Evolutionary conservation across 2,329 filamentous ascomycete genomes (phyloP).

Genomic region (Calonectria pauciramosa): DNA sequence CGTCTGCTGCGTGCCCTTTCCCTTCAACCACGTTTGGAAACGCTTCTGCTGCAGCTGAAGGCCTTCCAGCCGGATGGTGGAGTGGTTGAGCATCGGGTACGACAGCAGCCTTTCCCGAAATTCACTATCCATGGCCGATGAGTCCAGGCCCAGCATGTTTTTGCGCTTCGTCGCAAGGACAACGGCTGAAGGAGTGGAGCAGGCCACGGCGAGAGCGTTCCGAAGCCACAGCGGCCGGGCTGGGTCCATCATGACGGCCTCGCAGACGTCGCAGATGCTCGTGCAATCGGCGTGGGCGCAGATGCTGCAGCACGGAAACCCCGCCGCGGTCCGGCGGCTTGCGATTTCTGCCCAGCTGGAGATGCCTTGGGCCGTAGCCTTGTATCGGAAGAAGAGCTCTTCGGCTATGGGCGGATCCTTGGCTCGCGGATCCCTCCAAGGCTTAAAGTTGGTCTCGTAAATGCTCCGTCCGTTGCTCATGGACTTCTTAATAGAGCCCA

Average conservation of each 20-base stretch:
- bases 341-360: conserved; percentile 2
- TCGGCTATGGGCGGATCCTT: neutral
- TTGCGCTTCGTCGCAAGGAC: neutral
- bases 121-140: neutral
- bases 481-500: neutral
- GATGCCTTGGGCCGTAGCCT: neutral
- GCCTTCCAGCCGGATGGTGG: neutral
- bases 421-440: neutral
- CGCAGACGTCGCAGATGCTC: neutral
- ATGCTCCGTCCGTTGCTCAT: neutral
- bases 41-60: neutral
- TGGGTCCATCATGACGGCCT: neutral
- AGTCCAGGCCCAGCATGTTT: neutral
- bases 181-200: neutral
- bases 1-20: neutral
- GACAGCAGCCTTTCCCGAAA: neutral
- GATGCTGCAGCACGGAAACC: neutral
- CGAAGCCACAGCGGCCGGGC: neutral
- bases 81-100: conserved; percentile 3
- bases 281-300: neutral
- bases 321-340: neutral
- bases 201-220: neutral
- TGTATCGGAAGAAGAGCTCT: conserved; percentile 4
- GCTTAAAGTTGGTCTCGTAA: neutral
- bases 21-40: neutral